Evolutionary conservation across 1,284 basidiomycete genomes (phyloP), one percentile per base, ranked within the genome.

Genomic region (Pseudozyma sp.): DNA sequence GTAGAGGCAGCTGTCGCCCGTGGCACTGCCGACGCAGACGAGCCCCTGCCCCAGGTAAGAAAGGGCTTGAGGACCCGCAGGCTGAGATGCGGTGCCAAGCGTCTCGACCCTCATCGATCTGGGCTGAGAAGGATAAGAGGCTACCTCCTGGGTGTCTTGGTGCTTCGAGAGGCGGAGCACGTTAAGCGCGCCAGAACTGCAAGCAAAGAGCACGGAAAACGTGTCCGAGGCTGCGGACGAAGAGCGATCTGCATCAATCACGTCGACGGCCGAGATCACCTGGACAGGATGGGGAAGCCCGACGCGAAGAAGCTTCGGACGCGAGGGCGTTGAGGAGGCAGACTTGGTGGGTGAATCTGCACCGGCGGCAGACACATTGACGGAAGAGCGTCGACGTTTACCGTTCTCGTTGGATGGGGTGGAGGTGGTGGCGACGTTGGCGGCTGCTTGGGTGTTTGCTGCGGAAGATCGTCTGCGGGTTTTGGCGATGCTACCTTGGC

Each of bases 11-110:
- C 75, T 77, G 49, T 82, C 80, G 29, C 81, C 79, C 3, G 64
- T 72, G 11, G 74, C 68, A 45, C 80, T 82, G 35, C 68, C 62
- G 9, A 81, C 59, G 47, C 72, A 60, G 10, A 83, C 54, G 33
- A 81, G 65, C 34, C 68, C 68, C 3, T 84, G 81, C 31, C 79
- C 76, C 7, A 81, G 59, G 30, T 80, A 79, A 4, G 71, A 50
- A 8, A 84, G 44, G 0, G 64, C 76, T 16, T 73, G 65, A 8
- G 78, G 66, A 3, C 80, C 79, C 3, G 71, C 66, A 6, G 79
- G 56, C 35, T 69, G 64, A 37, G 77, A 65, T 5, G 64, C 69
- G 30, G 11, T 34, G 17, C 79, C 78, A 24, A 82, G 50, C 7
- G 60, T 55, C 31, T 50, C 53, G 5, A 80, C 59, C 9, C 50